phyloP scores from a whole-genome alignment of 345 rosid species.

The Populus deltoides region DNA sequence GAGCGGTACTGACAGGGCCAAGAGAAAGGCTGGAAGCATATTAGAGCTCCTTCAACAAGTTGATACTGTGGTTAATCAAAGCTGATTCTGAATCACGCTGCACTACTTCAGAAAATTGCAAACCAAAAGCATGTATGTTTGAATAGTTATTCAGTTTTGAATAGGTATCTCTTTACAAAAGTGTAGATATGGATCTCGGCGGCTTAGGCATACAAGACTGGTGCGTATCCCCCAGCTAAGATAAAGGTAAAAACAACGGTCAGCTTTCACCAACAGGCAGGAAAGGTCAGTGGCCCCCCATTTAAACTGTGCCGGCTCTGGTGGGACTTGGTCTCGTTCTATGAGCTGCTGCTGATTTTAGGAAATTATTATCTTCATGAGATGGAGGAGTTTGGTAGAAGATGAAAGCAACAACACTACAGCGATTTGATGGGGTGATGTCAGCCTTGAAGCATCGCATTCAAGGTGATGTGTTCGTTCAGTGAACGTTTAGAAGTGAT shows the following conservation, averaged over 20 bases:
- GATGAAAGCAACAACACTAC: background rate
- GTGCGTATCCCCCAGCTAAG: background rate
- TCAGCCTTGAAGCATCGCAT: background rate
- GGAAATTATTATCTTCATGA: background rate
- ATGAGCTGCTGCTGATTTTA: background rate
- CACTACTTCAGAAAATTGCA: background rate
- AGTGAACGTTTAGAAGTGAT: background rate
- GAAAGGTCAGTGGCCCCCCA: background rate
- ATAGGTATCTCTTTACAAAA: background rate
- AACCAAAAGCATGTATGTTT: background rate
- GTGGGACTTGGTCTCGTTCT: background rate
- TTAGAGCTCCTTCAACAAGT: constrained; percentile 65
- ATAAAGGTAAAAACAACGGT: background rate
- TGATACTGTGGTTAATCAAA: constrained; percentile 29
- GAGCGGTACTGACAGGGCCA: constrained; percentile 93
- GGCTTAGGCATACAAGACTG: background rate
- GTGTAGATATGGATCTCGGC: background rate
- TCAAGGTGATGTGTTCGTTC: background rate
- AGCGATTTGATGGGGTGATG: background rate
- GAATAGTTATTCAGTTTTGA: background rate
- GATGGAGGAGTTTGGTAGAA: background rate
- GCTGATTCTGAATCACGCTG: constrained; percentile 12
- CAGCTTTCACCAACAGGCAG: too few species aligned
- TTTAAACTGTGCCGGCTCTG: background rate
- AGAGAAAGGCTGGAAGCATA: constrained; percentile 82